Conservation (phyloP, 1,284 basidiomycete genomes). For the Irpex sp. region DNA sequence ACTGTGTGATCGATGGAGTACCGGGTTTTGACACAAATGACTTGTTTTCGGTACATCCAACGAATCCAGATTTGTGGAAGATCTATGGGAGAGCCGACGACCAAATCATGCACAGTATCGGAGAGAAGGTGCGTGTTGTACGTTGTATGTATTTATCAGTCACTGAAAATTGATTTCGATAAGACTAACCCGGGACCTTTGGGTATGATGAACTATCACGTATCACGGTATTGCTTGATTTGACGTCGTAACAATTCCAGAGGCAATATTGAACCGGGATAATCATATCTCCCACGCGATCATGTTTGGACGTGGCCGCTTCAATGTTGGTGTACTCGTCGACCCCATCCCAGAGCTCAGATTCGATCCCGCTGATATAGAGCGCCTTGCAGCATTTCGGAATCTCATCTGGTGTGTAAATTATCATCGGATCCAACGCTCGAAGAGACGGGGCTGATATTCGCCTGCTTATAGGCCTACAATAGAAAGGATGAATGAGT, state of each 20-base stretch:
- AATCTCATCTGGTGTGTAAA: neutral
- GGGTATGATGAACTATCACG: conserved; percentile 14
- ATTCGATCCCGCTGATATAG: conserved; percentile 29
- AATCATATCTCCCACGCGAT: conserved; percentile 29
- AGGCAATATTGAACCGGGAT: conserved; percentile 35
- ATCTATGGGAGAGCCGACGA: conserved; percentile 46
- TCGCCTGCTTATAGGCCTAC: conserved; percentile 23
- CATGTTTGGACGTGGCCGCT: conserved; percentile 39
- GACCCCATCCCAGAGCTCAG: conserved; percentile 29
- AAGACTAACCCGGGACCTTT: conserved; percentile 31
- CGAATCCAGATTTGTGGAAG: conserved; percentile 38
- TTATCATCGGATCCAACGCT: neutral
- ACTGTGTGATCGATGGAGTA: conserved; percentile 25
- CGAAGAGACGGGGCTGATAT: conserved; percentile 14
- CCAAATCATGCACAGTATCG: conserved; percentile 48
- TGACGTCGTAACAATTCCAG: conserved; percentile 18
- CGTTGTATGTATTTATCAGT: too few species aligned
- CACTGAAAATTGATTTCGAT: too few species aligned
- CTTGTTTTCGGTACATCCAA: conserved; percentile 42
- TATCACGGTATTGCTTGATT: too few species aligned
- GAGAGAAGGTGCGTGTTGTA: conserved; percentile 39
- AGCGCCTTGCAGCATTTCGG: conserved; percentile 23
- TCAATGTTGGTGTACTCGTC: conserved; percentile 40
- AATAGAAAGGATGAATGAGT: conserved; percentile 35
- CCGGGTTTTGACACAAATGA: conserved; percentile 39